phyloP scores from a whole-genome alignment of 2,329 filamentous ascomycete genomes.

The Paracoccidioides brasiliensis region DNA sequence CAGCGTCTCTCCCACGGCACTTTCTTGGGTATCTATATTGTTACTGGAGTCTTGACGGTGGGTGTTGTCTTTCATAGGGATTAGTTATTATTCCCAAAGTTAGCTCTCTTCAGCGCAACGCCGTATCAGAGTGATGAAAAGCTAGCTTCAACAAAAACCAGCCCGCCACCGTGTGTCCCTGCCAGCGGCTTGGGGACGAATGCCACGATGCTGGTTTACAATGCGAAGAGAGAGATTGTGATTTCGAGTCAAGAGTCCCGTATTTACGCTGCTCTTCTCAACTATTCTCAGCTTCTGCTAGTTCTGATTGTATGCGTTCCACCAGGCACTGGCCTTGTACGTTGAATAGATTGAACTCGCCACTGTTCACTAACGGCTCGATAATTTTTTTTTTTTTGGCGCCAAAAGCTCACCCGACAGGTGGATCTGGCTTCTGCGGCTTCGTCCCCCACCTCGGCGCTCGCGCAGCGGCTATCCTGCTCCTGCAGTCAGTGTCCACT shows the following conservation, averaged over 20 bases:
- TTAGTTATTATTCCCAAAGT: slow-evolving; percentile 46
- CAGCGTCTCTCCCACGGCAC: slow-evolving; percentile 43
- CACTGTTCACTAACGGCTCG: slow-evolving; percentile 63
- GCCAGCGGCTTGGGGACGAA: slow-evolving; percentile 65
- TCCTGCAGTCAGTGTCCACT: slow-evolving; percentile 63
- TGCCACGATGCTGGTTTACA: slow-evolving; percentile 61
- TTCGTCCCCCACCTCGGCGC: slow-evolving; percentile 68
- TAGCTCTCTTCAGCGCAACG: slow-evolving; percentile 48
- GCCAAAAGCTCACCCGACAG: slow-evolving; percentile 74
- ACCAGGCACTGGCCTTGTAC: slow-evolving; percentile 53
- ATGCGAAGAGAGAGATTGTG: slow-evolving; percentile 68
- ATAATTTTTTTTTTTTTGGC: slow-evolving; percentile 45
- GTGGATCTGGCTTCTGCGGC: slow-evolving; percentile 67
- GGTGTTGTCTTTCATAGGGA: slow-evolving; percentile 39
- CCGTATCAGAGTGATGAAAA: slow-evolving; percentile 59
- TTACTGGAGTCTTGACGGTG: slow-evolving; percentile 52
- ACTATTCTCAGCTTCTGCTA: not conserved
- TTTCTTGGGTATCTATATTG: slow-evolving; percentile 53
- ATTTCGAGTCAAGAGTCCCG: slow-evolving; percentile 57
- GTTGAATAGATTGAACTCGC: slow-evolving; percentile 70
- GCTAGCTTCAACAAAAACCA: slow-evolving; percentile 54
- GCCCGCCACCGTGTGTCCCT: slow-evolving; percentile 60
- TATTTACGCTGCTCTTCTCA: not conserved
- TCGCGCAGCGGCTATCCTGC: slow-evolving; percentile 57
- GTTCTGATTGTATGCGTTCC: too few species aligned